Evolutionary conservation across 106 monocot species (phyloP).

Genomic region (Acorus gramineus): DNA sequence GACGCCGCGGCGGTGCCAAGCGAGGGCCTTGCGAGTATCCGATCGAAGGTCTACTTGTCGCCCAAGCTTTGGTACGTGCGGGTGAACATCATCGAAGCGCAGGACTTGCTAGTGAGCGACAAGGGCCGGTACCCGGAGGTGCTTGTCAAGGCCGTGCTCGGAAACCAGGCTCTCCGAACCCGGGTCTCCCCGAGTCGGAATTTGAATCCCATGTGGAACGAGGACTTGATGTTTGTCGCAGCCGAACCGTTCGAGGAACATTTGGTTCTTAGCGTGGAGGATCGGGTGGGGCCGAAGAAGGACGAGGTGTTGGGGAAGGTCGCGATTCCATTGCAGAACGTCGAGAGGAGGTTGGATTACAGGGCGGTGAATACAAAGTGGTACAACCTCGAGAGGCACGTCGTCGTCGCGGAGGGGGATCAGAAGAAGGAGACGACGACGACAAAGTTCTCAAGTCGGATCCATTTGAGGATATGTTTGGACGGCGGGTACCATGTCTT

Average conservation of each 20-base stretch:
- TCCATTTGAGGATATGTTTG: conserved; percentile 13
- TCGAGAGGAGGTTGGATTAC: conserved; percentile 13
- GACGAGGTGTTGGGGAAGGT: conserved; percentile 8
- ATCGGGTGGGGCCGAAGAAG: conserved; percentile 1
- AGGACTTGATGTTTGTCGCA: not conserved
- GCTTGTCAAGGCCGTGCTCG: too few relatives aligned
- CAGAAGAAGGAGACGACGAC: not conserved
- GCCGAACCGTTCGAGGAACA: conserved; percentile 8
- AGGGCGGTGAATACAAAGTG: conserved; percentile 6
- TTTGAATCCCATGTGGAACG: conserved; percentile 13
- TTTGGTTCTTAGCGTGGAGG: conserved; percentile 1
- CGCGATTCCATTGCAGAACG: conserved; percentile 3
- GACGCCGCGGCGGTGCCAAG: conserved; percentile 6
- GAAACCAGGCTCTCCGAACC: too few relatives aligned
- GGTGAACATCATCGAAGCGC: conserved; percentile 5
- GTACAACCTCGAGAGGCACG: not conserved
- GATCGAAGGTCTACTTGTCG: conserved; percentile 6
- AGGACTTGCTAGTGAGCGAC: not conserved
- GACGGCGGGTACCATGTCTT: conserved; percentile 12
- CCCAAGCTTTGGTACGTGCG: conserved; percentile 8
- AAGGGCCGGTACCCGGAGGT: too few relatives aligned
- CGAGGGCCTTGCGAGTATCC: conserved; percentile 6
- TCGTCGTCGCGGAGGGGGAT: not conserved
- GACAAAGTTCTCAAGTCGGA: not conserved
- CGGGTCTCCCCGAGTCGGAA: too few relatives aligned